Evolutionary conservation across 306 rosid species (phyloP).

Genomic region (Quercus berberidifolia): DNA sequence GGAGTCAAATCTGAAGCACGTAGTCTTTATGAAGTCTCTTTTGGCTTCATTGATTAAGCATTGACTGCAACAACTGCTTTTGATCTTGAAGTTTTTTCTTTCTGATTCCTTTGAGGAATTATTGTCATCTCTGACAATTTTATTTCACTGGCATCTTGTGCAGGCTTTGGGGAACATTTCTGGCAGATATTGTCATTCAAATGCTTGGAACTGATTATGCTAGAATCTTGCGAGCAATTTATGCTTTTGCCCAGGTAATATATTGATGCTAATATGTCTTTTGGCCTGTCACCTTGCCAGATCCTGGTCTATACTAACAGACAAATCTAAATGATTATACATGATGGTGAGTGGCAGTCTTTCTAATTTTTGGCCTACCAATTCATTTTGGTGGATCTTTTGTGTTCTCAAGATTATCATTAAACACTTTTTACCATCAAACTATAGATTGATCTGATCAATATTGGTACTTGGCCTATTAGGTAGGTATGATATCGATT

Average conservation of each 20-base stretch:
- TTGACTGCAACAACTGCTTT: not conserved
- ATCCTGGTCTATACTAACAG: constrained; percentile 10
- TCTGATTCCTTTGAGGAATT: constrained; percentile 2
- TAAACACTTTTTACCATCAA: not conserved
- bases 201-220: constrained; percentile 97
- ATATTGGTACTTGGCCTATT: no score
- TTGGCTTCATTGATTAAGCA: not conserved
- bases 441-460: no score
- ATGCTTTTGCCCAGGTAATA: constrained; percentile 87
- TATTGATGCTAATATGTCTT: constrained; percentile 9
- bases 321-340: constrained; percentile 12
- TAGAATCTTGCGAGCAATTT: constrained; percentile 85
- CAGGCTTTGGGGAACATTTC: constrained; percentile 94
- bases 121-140: constrained; percentile 15
- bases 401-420: constrained; percentile 3
- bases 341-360: constrained; percentile 7
- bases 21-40: not conserved
- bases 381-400: not conserved
- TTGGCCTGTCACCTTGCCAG: not conserved
- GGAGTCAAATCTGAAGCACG: not conserved
- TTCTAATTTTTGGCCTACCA: constrained; percentile 13
- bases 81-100: not conserved
- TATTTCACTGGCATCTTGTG: constrained; percentile 19
- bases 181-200: constrained; percentile 92
- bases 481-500: no score